Conservation (phyloP, 2,329 filamentous ascomycete genomes). For the Colletotrichum sp. region DNA sequence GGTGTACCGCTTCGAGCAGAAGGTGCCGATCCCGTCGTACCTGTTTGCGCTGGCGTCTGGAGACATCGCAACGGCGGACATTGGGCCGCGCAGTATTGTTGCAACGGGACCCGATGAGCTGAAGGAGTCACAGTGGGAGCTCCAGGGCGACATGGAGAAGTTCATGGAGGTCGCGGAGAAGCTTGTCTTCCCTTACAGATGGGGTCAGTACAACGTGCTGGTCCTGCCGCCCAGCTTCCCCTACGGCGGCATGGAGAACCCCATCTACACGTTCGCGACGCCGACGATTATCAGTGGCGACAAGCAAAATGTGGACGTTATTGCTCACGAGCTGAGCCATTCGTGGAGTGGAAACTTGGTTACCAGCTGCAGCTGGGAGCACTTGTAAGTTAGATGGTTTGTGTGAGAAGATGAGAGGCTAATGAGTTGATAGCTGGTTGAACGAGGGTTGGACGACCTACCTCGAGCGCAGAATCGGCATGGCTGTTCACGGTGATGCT, state of each 20-base stretch:
- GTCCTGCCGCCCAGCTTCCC: constrained; percentile 90
- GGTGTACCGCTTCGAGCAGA: constrained; percentile 86
- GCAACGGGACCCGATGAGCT: constrained; percentile 90
- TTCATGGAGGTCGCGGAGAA: constrained; percentile 88
- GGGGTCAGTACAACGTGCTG: constrained; percentile 94
- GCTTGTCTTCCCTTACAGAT: constrained; percentile 84
- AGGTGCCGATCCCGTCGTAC: constrained; percentile 92
- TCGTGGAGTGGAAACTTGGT: constrained; percentile 92
- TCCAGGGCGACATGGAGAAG: constrained; percentile 88
- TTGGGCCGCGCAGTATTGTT: constrained; percentile 85
- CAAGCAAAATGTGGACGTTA: constrained; percentile 91
- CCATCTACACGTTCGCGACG: constrained; percentile 93
- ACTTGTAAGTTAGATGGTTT: constrained; percentile 59
- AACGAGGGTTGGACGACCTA: constrained; percentile 94
- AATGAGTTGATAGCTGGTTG: constrained; percentile 56
- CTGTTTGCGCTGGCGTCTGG: constrained; percentile 91
- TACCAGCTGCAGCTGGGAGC: constrained; percentile 80
- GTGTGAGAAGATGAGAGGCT: not conserved
- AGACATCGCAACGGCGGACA: constrained; percentile 83
- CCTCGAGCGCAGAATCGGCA: constrained; percentile 84
- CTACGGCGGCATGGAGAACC: constrained; percentile 91
- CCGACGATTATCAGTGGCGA: constrained; percentile 93
- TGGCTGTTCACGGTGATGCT: constrained; percentile 78
- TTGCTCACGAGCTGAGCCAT: constrained; percentile 81
- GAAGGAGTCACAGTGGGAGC: constrained; percentile 84